Percentiles rank a stretch among this genome's conserved stretches.
These are phyloP conservation scores for maize (Zea mays) DNA, from an alignment of 176 grass and related monocot genomes.

Conservation along the genomic window Zm-B73-REFERENCE-NAM-5.0 NC_050098.1:25413001-25413500, in stretches of 20 bases:
- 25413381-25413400: conserved; percentile 13
- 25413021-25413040: conserved; percentile 12
- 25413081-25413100: conserved; percentile 54
- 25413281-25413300: conserved; percentile 79
- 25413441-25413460: background rate
- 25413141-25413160: conserved; percentile 68
- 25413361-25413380: background rate
- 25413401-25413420: conserved; percentile 2
- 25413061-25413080: background rate
- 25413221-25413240: conserved; percentile 31
- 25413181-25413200: conserved; percentile 68
- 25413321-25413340: conserved; percentile 7
- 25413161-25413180: conserved; percentile 57
- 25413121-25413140: conserved; percentile 69
- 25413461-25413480: background rate
- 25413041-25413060: background rate
- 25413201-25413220: conserved; percentile 82
- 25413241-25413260: conserved; percentile 65
- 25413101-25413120: conserved; percentile 63
- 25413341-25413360: background rate
- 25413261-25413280: conserved; percentile 81
- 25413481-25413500: background rate
- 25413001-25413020: conserved; percentile 25
- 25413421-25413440: background rate
- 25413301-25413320: background rate